Conservation (phyloP, 2,329 filamentous ascomycete species). For the Pseudogymnoascus sp. region DNA sequence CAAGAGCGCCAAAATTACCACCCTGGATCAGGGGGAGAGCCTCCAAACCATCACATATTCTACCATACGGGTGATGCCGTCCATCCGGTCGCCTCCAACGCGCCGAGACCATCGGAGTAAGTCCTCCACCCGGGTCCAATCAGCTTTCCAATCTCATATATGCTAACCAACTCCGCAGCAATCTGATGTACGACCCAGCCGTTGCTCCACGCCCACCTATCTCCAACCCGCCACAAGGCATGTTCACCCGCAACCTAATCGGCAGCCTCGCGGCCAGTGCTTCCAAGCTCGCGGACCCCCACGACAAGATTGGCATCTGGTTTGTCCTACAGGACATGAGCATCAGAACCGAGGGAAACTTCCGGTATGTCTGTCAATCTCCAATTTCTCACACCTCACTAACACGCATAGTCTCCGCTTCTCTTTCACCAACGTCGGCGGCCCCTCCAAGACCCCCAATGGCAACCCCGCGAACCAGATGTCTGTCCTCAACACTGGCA, state of each 20-base stretch:
- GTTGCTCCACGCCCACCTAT: constrained; percentile 13
- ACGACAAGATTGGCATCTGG: constrained; percentile 85
- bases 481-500: constrained; percentile 61
- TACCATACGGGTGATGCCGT: constrained; percentile 19
- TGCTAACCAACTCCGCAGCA: background rate
- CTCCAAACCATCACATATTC: constrained; percentile 22
- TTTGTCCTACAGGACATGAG: constrained; percentile 94
- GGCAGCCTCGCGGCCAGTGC: constrained; percentile 86
- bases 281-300: constrained; percentile 70
- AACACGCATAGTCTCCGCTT: constrained; percentile 49
- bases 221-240: constrained; percentile 57
- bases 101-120: constrained; percentile 9
- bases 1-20: constrained; percentile 4
- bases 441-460: constrained; percentile 34
- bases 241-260: constrained; percentile 94
- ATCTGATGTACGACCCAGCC: constrained; percentile 13
- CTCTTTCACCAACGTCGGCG: constrained; percentile 79
- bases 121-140: background rate
- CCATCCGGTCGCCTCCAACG: constrained; percentile 15
- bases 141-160: constrained; percentile 18
- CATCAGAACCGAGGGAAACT: constrained; percentile 85
- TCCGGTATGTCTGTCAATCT: constrained; percentile 55
- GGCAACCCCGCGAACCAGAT: constrained; percentile 34
- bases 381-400: background rate
- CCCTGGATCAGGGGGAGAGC: constrained; percentile 9